A percentile compares a stretch with the other conserved stretches of the same genome.
phyloP scores from a whole-genome alignment of 2,329 filamentous ascomycete species.

The Ophiocordyceps robertsii region DNA sequence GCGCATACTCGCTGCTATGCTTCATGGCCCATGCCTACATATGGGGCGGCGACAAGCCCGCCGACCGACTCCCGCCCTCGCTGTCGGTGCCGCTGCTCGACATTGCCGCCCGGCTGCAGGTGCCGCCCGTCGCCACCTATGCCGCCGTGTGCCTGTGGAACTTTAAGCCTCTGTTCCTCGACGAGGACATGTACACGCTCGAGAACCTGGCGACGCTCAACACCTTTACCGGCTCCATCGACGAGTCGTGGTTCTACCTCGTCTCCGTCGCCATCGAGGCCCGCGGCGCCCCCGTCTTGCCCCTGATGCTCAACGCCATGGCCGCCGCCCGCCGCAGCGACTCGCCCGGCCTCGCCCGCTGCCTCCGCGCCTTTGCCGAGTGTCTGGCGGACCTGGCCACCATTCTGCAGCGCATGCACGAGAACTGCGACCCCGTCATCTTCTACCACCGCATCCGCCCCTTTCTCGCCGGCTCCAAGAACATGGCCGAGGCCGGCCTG shows the following conservation, averaged over 20 bases:
- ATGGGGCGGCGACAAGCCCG: constrained; percentile 80
- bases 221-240: constrained; percentile 86
- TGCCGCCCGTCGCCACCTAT: constrained; percentile 89
- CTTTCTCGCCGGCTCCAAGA: constrained; percentile 91
- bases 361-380: constrained; percentile 73
- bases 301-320: constrained; percentile 81
- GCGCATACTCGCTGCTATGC: constrained; percentile 78
- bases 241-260: constrained; percentile 98
- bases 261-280: constrained; percentile 93
- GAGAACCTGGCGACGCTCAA: constrained; percentile 79
- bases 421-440: constrained; percentile 83
- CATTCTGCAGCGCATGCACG: constrained; percentile 80
- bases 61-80: constrained; percentile 64
- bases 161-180: constrained; percentile 79
- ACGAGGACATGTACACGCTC: constrained; percentile 69
- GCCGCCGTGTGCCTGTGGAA: constrained; percentile 92
- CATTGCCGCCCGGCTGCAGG: constrained; percentile 64
- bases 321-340: constrained; percentile 62
- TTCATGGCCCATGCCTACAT: constrained; percentile 95
- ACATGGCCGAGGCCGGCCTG: constrained; percentile 89
- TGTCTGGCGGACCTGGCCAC: constrained; percentile 71
- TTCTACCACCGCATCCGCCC: constrained; percentile 97
- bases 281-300: constrained; percentile 72
- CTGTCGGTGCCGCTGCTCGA: constrained; percentile 73
- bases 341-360: constrained; percentile 56